A percentile compares a stretch with the other conserved stretches of the same genome.
These are phyloP conservation scores for Crassisporium funariophilum DNA, from an alignment of 768 basidiomycete genomes.

Conservation along the genomic window DNA sequence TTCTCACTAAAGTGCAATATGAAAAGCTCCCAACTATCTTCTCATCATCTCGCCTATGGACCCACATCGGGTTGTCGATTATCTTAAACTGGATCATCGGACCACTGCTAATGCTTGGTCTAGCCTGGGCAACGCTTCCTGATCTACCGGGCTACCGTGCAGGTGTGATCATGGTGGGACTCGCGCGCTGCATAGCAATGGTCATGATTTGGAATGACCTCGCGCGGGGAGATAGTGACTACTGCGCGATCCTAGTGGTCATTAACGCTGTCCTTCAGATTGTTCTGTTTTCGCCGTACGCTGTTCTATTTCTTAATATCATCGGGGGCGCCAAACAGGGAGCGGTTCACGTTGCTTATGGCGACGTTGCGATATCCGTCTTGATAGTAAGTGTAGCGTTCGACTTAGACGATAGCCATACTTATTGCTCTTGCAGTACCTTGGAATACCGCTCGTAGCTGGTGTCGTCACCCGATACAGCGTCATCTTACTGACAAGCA, in stretches of 20 bases:
- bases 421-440: constrained; percentile 51
- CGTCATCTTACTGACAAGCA: constrained; percentile 47
- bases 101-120: constrained; percentile 80
- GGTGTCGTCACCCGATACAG: constrained; percentile 70
- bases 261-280: constrained; percentile 83
- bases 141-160: constrained; percentile 74
- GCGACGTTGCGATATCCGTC: constrained; percentile 63
- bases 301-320: constrained; percentile 72
- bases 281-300: constrained; percentile 71
- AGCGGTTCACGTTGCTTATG: constrained; percentile 54
- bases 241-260: constrained; percentile 80
- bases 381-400: constrained; percentile 56
- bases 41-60: constrained; percentile 55
- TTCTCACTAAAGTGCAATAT: constrained; percentile 76
- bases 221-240: constrained; percentile 66
- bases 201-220: constrained; percentile 84
- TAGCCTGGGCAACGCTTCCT: constrained; percentile 85
- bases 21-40: constrained; percentile 66
- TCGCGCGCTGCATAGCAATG: constrained; percentile 74
- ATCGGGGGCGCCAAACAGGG: constrained; percentile 50
- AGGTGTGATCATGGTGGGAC: constrained; percentile 82
- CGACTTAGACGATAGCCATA: background rate
- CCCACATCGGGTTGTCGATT: constrained; percentile 68
- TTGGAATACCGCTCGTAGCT: constrained; percentile 78
- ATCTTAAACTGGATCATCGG: constrained; percentile 80